phyloP scores from a whole-genome alignment of 2,329 filamentous ascomycete genomes.

The Stagonosporopsis tanaceti region DNA sequence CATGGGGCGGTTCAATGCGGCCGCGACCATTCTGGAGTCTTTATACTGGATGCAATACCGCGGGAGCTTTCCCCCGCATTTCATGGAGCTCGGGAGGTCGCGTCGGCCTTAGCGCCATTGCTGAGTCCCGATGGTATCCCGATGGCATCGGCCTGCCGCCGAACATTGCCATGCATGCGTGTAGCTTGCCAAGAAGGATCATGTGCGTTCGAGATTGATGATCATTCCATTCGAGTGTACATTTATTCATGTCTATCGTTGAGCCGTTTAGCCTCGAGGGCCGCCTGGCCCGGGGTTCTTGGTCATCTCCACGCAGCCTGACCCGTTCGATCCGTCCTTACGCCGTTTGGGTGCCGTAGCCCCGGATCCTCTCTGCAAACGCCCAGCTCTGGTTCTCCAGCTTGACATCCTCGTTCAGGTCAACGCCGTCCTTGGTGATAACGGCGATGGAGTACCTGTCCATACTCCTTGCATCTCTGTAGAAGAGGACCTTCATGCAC shows the following conservation, averaged over 20 bases:
- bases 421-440: constrained; percentile 84
- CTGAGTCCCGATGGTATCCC: constrained; percentile 4
- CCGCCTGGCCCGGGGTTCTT: constrained; percentile 12
- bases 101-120: constrained; percentile 19
- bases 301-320: constrained; percentile 6
- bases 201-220: constrained; percentile 7
- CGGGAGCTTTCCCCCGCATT: constrained; percentile 33
- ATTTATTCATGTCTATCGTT: constrained; percentile 49
- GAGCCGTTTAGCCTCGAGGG: constrained; percentile 22
- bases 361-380: constrained; percentile 92
- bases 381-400: constrained; percentile 97
- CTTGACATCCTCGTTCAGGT: constrained; percentile 83
- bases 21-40: constrained; percentile 10
- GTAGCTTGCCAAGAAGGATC: constrained; percentile 12
- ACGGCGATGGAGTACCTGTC: constrained; percentile 92
- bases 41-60: constrained; percentile 11
- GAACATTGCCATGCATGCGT: constrained; percentile 10
- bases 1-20: constrained; percentile 4
- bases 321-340: constrained; percentile 19
- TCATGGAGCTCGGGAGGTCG: constrained; percentile 16
- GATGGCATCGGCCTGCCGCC: constrained; percentile 17
- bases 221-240: constrained; percentile 36
- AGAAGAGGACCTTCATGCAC: constrained; percentile 98
- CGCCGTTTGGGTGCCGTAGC: constrained; percentile 83
- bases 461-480: constrained; percentile 91